Evolutionary conservation across 306 rosid species (phyloP).

Genomic region (Ormosia semicastrata): DNA sequence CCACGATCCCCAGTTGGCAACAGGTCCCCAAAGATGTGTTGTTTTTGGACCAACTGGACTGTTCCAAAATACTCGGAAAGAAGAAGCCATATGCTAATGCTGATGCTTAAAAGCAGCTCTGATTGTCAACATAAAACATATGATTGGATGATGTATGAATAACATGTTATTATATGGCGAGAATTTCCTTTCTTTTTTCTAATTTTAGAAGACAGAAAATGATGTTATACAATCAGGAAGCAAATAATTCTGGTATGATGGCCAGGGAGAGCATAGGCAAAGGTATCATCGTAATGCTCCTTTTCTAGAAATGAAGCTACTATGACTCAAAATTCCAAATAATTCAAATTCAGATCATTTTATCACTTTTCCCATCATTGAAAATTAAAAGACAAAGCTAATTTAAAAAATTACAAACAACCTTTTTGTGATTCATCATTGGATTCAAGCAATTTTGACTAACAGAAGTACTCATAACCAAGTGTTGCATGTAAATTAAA

Average conservation of each 20-base stretch:
- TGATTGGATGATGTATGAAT: not conserved
- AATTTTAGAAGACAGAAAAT: not conserved
- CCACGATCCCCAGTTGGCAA: slow-evolving; percentile 76
- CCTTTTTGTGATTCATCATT: not conserved
- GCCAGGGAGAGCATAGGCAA: not conserved
- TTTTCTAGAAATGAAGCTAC: not conserved
- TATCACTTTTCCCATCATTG: not conserved
- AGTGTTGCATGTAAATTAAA: not conserved
- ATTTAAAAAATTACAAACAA: not conserved
- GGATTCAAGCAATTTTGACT: not conserved
- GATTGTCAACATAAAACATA: slow-evolving; percentile 1
- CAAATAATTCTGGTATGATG: not conserved
- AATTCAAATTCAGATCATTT: not conserved
- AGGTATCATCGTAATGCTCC: not conserved
- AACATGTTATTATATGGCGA: not conserved
- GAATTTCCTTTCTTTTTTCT: not conserved
- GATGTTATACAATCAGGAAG: not conserved
- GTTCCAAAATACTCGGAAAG: slow-evolving; percentile 69
- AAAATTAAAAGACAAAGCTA: not conserved
- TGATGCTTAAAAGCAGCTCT: not conserved
- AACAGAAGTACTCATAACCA: not conserved
- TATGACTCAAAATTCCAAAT: not conserved
- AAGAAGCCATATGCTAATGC: slow-evolving; percentile 49
- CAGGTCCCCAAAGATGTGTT: slow-evolving; percentile 83
- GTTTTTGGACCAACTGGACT: slow-evolving; percentile 86